Evolutionary conservation across 2,329 filamentous ascomycete species (phyloP), one percentile per base, ranked within the genome.

Genomic region (Cladosporium sphaerospermum): DNA sequence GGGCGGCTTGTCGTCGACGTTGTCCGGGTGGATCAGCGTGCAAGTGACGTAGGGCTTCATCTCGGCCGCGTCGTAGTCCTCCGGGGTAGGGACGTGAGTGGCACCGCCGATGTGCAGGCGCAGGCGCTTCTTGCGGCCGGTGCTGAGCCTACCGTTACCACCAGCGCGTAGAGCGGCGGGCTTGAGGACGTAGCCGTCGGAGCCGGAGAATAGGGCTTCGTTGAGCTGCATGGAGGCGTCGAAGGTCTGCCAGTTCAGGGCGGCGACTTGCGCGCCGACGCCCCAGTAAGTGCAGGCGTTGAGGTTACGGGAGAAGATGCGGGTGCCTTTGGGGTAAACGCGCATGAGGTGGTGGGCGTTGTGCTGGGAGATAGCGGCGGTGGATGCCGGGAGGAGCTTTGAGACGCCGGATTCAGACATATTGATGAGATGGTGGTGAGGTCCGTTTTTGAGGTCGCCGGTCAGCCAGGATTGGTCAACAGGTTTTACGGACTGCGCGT

Each of bases 221-320:
- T 86, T 86, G 58, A 86, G 72, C 66, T 86, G 84, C 71, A 84
- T 83, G 61, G 77, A 77, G 6, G 78, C 77, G 33, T 81, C 82
- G 58, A 85, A 87, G 0, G 78, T 84, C 62, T 87, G 84, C 80
- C 83, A 84, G 68, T 87, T 87, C 49, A 87, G 73, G 3, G 84
- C 84, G 63, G 82, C 85, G 44, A 87, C 82, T 61, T 87, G 84
- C 2, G 83, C 83, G 1, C 84, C 84, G 3, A 85, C 65, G 6
- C 75, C 81, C 84, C 84, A 87, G 64, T 84, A 86, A 0, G 77
- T 75, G 0, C 83, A 75, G 0, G 82, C 83, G 50, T 76, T 75
- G 2, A 87, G 75, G 62, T 87, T 87, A 34, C 74, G 76, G 2
- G 82, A 86, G 0, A 79, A 80, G 64, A 87, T 86, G 41, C 84